Evolutionary conservation across 202 grass and related monocot species (phyloP), one percentile per base, ranked within the genome.

Genomic region (Bolboschoenoplectus hybrid): DNA sequence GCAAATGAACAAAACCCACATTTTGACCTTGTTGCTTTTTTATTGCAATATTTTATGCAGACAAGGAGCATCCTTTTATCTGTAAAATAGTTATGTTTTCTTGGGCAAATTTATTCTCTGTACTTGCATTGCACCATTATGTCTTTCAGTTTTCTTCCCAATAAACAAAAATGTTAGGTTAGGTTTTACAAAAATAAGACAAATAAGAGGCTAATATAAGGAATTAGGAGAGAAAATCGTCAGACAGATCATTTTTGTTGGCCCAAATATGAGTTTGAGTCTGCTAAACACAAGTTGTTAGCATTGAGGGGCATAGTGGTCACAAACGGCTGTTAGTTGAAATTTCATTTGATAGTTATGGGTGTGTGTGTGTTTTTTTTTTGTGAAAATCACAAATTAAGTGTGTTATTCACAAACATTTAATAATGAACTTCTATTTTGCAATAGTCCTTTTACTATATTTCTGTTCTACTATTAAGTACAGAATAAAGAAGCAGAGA

Each of bases 401-500:
- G 69, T 12, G 8, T 26, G 7, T 73, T 47, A 56, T n/a, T 79
- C 7, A 11, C 14, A 80, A 43, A 41, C 51, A 80, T 41, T 80
- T 12, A 50, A 50, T 50, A 49, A 12, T 10, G 17, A 32, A 74
- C 36, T 61, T 80, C 10, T 78, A 57, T 80, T 80, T 40, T 39
- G 75, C 55, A 58, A 2, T 60, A 60, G 16, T 60, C 36, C 14
- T 80, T 80, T 6, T 60, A 60, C 34, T 55, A 34, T 58, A 80
- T 41, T 80, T 58, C 36, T 60, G 75, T 43, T 61, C 13, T 60
- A 35, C 53, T 60, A 38, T 80, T 61, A 16, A 89, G 69, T 92
- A 88, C 87, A 98, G 96, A 98, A 94, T 81, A 95, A 94, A 87
- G 96, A 98, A 85, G 90, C 92, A 87, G 93, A 95, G 85, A 92